Evolutionary conservation across 371 early-diverging fungal species (phyloP), one percentile per base, ranked within the genome.

Genomic region (Thermomucor indicae-seudaticae): DNA sequence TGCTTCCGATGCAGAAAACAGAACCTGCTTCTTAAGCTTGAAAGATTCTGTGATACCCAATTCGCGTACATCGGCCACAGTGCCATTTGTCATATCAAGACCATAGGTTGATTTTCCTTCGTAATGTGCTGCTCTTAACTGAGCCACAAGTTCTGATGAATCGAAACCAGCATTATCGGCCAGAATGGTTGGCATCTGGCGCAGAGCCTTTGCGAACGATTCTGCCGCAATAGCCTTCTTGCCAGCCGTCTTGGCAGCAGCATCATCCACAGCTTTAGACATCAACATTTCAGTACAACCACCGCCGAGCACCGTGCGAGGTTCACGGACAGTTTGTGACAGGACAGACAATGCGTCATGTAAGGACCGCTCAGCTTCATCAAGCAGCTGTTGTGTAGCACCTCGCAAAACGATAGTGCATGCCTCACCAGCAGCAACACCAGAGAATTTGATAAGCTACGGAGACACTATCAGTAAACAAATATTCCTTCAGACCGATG

Each of bases 91-190:
- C 91, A 97, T 92, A 60, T 97, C 92, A 47, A 99, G 73, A 35
- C 99, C 99, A 57, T 71, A 72, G 2, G 88, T 85, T 17, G 64
- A 50, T 42, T 90, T 72, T 11, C 92, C 95, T 30, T 90, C 89
- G 59, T 90, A 86, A 66, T 99, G 98, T 17, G 95, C 88, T 25
- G 96, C 93, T 30, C 94, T 85, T 56, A 99, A 78, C 66, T 88
- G 84, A 52, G 96, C 80, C 11, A 96, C 96, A 32, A 98, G 72
- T 51, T 96, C 95, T 2, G 94, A 86, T 51, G 93, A 90, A 70
- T 99, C 96, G 63, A 93, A 96, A 45, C 99, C 99, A 30, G 96
- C 98, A 67, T 99, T 99, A 64, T 98, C 98, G 22, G 98, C 94
- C 47, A 99, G 76, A 58, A 97, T 99, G 19, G 95, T 93, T 16